These are phyloP conservation scores for Ambrosiella beaveri DNA, from an alignment of 2,329 filamentous ascomycete genomes.

Conservation along the genomic window DNA sequence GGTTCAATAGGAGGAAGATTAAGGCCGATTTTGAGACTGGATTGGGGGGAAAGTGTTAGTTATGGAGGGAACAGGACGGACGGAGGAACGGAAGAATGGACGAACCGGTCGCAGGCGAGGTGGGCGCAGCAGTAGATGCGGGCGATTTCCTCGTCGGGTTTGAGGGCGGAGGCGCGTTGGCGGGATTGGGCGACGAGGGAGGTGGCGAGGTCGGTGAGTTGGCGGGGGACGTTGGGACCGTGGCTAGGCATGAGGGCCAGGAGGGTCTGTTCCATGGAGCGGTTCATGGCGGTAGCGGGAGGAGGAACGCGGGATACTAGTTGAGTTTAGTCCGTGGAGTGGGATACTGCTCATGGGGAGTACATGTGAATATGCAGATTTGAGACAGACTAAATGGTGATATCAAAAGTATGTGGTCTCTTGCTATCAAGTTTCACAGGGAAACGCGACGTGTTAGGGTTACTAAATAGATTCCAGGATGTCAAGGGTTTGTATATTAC, in stretches of 20 bases:
- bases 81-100: background rate
- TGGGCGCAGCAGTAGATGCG: conserved; percentile 71
- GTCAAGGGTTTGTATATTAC: too few species aligned
- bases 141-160: conserved; percentile 75
- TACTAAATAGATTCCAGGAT: background rate
- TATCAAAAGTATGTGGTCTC: background rate
- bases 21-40: conserved; percentile 57
- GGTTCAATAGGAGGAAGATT: conserved; percentile 62
- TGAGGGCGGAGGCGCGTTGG: conserved; percentile 57
- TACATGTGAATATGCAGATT: background rate
- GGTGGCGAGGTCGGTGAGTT: conserved; percentile 53
- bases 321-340: background rate
- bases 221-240: conserved; percentile 45
- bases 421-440: background rate
- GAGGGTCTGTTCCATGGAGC: conserved; percentile 55
- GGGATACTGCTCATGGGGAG: background rate
- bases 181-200: conserved; percentile 69
- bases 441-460: background rate
- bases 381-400: background rate
- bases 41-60: background rate
- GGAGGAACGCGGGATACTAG: conserved; percentile 48
- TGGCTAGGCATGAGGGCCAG: conserved; percentile 59
- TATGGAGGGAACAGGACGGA: background rate
- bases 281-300: conserved; percentile 40
- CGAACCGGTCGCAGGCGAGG: conserved; percentile 70